Evolutionary conservation across 441 rosid genomes (phyloP), one percentile per base, ranked within the genome.

Genomic region (Gossypium lobatum): DNA sequence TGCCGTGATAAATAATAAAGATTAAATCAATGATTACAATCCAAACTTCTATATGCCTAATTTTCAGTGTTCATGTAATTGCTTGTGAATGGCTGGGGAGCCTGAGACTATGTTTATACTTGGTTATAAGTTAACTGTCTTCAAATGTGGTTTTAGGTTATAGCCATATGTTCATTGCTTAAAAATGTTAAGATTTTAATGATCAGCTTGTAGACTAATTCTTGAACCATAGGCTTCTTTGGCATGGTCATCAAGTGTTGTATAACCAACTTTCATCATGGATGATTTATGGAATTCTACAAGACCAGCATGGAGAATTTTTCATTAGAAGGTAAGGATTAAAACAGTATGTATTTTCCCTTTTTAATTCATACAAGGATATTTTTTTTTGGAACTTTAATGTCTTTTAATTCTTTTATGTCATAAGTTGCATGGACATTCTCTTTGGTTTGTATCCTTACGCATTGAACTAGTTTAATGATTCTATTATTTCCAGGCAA

Each of bases 171-270:
- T 54, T 73, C 8, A 42, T 59, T 70, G 46, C 8, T 21, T 28
- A 60, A 58, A 45, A 20, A 25, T 59, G 50, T 57, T 34, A n/a
- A 18, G 16, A 26, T 39, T 10, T 60, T 70, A 17, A 63, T 26
- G 60, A 62, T 57, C 53, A 64, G 59, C 61, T 64, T 69, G 21
- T 72, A 34, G 62, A 50, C 78, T 57, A 69, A 39, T 70, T 57
- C 25, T 10, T 75, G 59, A 74, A 53, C 70, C 78, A 55, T 80
- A 95, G 98, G 89, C 98, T 95, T 83, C 95, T 91, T 82, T 95
- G 99, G 99, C 96, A 95, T 66, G 97, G 96, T 72, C 97, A 92
- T 81, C 97, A 91, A 78, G 95, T 95, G 72, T 80, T 95, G 91
- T 92, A 91, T 80, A 92, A 89, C 82, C 98, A 92, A 76, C 97